A percentile compares a stretch with the other conserved stretches of the same genome.
Evolutionary conservation across 2,329 filamentous ascomycete genomes (phyloP).

Genomic region (Paecilomyces sp.): DNA sequence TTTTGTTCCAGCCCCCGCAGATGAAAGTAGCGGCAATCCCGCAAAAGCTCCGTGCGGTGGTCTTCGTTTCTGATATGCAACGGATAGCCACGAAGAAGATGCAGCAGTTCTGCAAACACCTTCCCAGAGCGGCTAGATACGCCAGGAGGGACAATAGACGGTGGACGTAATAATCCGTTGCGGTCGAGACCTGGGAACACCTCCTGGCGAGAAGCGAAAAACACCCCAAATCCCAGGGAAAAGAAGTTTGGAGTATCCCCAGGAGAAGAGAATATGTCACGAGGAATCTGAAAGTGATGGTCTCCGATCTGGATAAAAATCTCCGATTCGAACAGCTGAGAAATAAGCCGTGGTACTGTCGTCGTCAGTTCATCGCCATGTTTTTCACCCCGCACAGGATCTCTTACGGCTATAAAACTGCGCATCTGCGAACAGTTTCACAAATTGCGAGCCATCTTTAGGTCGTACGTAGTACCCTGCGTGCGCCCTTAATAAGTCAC

Average conservation of each 20-base stretch:
- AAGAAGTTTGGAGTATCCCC: conserved; percentile 97
- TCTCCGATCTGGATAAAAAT: conserved; percentile 90
- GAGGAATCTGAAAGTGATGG: conserved; percentile 80
- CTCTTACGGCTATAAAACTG: conserved; percentile 79
- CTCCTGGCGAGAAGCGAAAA: conserved; percentile 73
- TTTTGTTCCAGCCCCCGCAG: conserved; percentile 86
- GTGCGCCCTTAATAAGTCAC: conserved; percentile 1
- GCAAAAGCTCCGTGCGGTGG: conserved; percentile 69
- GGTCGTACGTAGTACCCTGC: conserved; percentile 75
- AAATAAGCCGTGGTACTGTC: conserved; percentile 76
- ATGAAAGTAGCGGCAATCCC: conserved; percentile 88
- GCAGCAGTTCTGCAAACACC: conserved; percentile 74
- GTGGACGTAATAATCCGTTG: conserved; percentile 72
- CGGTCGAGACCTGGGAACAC: conserved; percentile 81
- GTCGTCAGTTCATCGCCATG: not conserved
- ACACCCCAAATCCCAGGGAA: conserved; percentile 78
- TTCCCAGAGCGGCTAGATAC: conserved; percentile 78
- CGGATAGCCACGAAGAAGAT: conserved; percentile 76
- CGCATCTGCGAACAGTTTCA: conserved; percentile 86
- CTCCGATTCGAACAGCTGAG: conserved; percentile 82
- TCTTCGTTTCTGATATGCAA: conserved; percentile 66
- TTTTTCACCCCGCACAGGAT: not conserved
- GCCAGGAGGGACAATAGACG: conserved; percentile 73
- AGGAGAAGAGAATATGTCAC: conserved; percentile 75
- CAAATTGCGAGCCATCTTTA: conserved; percentile 76